These are phyloP conservation scores for Paramecium bursaria DNA, from an alignment of 73 alveolate species.

Conservation along the genomic window DNA sequence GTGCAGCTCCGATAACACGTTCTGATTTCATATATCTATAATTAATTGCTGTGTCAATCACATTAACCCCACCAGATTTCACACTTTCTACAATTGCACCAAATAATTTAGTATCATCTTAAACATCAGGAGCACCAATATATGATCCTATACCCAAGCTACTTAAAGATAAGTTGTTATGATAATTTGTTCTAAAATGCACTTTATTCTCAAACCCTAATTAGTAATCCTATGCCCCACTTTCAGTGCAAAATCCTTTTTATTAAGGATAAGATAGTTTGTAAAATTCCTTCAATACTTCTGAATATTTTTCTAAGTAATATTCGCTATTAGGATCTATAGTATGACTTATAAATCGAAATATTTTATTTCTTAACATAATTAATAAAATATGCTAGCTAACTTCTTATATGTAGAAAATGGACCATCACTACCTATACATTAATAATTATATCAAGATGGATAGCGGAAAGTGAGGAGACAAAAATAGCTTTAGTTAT, in stretches of 20 bases:
- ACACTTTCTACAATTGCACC: conserved; percentile 78
- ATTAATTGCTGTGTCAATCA: conserved; percentile 91
- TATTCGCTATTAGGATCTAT: too few species aligned
- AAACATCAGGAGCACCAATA: conserved; percentile 91
- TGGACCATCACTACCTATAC: not conserved
- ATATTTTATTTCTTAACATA: not conserved
- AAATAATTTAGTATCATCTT: conserved; percentile 79
- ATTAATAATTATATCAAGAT: conserved; percentile 26
- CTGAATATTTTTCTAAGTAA: not conserved
- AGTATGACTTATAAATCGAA: not conserved
- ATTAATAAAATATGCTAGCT: not conserved
- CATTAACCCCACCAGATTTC: conserved; percentile 85
- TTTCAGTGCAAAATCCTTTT: too few species aligned
- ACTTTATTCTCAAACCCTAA: conserved; percentile 38
- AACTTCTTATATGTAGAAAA: conserved; percentile 16
- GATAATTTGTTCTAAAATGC: conserved; percentile 75
- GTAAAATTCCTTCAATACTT: not conserved
- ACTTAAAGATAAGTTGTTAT: conserved; percentile 70
- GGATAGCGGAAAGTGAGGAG: conserved; percentile 10
- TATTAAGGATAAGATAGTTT: not conserved
- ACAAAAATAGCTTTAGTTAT: not conserved
- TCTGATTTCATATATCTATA: conserved; percentile 91
- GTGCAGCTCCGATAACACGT: conserved; percentile 87
- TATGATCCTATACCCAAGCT: conserved; percentile 89
- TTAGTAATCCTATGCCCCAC: too few species aligned